Evolutionary conservation across 768 basidiomycete genomes (phyloP), one percentile per base, ranked within the genome.

Genomic region (Xanthoconium stramineum): DNA sequence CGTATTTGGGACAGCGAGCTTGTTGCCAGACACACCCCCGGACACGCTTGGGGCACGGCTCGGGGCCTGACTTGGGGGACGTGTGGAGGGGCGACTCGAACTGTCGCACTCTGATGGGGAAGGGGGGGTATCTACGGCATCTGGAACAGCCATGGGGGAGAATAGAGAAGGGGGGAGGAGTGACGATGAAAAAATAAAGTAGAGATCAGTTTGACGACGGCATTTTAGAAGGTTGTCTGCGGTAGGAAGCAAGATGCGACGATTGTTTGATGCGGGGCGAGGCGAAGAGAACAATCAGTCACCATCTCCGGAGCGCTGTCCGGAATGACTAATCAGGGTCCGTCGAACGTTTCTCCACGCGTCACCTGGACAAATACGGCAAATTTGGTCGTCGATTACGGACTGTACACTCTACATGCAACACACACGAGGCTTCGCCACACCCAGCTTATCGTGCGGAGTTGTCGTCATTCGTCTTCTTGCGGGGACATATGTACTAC

Each of bases 31-130:
- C 11, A 76, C 69, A 44, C 80, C 78, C 17, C 75, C 60, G 17
- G 69, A 65, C 44, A 71, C 30, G 35, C 69, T 71, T 11, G 63
- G 74, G 5, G 77, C 76, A 52, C 80, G 72, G 55, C 79, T 81
- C 9, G 71, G 71, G 8, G 83, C 79, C 39, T 80, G 77, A 50
- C 83, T 87, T 5, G 84, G 79, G 0, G 85, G 79, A 39, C 81
- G 75, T 14, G 82, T 86, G 3, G 86, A 83, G 3, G 86, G 85
- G 17, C 78, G 75, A 59, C 84, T 86, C 66, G 75, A 81, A 71
- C 74, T 81, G 57, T 82, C 84, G 63, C 80, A 81, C 33, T 86
- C 85, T 24, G 80, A 81, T 1, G 72, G 72, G 5, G 81, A 82
- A 2, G 84, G 83, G 6, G 10, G 82, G 79, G 60, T 77, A 75